Base-by-base conservation (phyloP, 2,329 filamentous ascomycete species). In the Hypoxylon sp. region DNA sequence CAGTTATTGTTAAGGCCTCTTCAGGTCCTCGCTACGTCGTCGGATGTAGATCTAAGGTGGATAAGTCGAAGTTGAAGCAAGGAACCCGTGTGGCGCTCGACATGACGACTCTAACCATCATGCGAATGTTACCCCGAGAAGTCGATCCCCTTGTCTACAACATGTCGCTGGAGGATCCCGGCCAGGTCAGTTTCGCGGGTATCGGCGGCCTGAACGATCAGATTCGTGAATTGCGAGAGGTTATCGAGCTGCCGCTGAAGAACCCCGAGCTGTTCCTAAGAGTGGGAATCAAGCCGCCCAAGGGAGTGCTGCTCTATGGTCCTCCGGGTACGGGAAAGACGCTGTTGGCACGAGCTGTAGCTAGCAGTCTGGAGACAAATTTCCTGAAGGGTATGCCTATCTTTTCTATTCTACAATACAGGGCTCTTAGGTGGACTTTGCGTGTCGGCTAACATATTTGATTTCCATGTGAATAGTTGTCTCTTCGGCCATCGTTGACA, bases 21-120 rank as follows among this genome's bases (percentile, higher is more conserved):
- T 97, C 94, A 42, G 96, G 96, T 27, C 96, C 96, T 67, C 89
- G 96, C 85, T 99, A 99, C 83, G 97, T 99, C 66, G 96, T 99
- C 75, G 96, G 96, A 65, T 99, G 96, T 85, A 91, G 96, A 77
- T 98, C 94, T 70, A 99, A 99, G 83, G 96, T 99, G 78, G 96
- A 99, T 86, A 98, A 97, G 85, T 85, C 87, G 70, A 98, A 98
- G 86, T 85, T 99, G 79, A 99, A 98, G 88, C 96, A 99, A 83
- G 97, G 97, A 76, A 98, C 95, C 29, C 93, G 96, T 78, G 96
- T 99, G 61, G 95, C 96, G 35, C 91, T 99, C 67, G 96, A 99
- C 79, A 99, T 99, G 96, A 99, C 96, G 56, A 99, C 96, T 19
- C 92, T 99, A 74, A 99, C 96, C 68, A 99, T 99, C 82, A 99